Evolutionary conservation across 495 filamentous ascomycete species (phyloP).

Genomic region (Aspergillus conjunctus): DNA sequence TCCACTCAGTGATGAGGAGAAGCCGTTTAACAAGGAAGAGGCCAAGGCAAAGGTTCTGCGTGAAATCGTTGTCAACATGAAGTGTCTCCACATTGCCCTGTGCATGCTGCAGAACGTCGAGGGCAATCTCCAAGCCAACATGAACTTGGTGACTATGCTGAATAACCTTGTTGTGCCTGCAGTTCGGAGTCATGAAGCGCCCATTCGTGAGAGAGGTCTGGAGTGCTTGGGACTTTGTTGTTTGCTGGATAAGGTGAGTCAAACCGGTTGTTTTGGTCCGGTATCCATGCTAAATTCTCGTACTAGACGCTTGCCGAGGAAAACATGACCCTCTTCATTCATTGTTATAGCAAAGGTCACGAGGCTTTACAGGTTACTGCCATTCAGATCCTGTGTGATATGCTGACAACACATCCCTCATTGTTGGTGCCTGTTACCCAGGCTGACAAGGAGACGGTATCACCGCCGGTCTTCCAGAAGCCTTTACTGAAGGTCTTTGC

Average conservation of each 20-base stretch:
- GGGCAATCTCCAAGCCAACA: constrained; percentile 81
- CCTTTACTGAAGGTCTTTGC: constrained; percentile 76
- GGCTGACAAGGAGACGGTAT: constrained; percentile 43
- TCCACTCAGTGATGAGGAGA: constrained; percentile 48
- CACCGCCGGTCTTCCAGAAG: constrained; percentile 51
- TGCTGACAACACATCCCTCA: constrained; percentile 82
- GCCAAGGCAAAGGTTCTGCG: constrained; percentile 78
- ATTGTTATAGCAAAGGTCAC: constrained; percentile 93
- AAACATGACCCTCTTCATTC: constrained; percentile 91
- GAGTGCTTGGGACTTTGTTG: constrained; percentile 88
- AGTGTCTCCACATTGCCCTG: constrained; percentile 95
- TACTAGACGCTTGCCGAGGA: constrained; percentile 78
- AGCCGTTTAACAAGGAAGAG: constrained; percentile 65
- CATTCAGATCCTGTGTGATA: constrained; percentile 90
- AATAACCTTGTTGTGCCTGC: constrained; percentile 97
- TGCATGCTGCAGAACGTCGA: constrained; percentile 94
- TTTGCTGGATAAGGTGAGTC: constrained; percentile 76
- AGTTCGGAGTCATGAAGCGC: constrained; percentile 88
- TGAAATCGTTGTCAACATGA: constrained; percentile 96
- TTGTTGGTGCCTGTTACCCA: constrained; percentile 58
- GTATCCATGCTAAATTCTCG: constrained; percentile 12
- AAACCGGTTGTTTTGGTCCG: neutral
- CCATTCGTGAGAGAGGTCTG: constrained; percentile 86
- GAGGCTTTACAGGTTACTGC: constrained; percentile 85
- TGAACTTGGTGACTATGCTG: constrained; percentile 86